Percentiles rank a stretch among this genome's conserved stretches.
phyloP scores from a whole-genome alignment of 176 grass and related monocot genomes.

The Hordeum vulgare region MorexV3_pseudomolecules_assembly NC_058523.1:2935399-2935898 shows the following conservation, averaged over 20 bases:
- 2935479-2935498: neutral
- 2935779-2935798: neutral
- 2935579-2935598: conserved; percentile 31
- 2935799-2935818: neutral
- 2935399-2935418: conserved; percentile 45
- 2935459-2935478: neutral
- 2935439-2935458: neutral
- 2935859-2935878: conserved; percentile 34
- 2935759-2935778: neutral
- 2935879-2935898: conserved; percentile 44
- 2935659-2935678: neutral
- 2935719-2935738: too few relatives aligned
- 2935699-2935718: too few relatives aligned
- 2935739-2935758: neutral
- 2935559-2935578: conserved; percentile 6
- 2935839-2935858: conserved; percentile 59
- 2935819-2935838: conserved; percentile 81
- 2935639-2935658: neutral
- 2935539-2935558: neutral
- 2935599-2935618: neutral
- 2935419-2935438: neutral
- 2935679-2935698: conserved; percentile 20
- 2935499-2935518: neutral
- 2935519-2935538: neutral
- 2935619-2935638: too few relatives aligned